phyloP scores from a whole-genome alignment of 768 basidiomycete species.

The Agaricus blazei region DNA sequence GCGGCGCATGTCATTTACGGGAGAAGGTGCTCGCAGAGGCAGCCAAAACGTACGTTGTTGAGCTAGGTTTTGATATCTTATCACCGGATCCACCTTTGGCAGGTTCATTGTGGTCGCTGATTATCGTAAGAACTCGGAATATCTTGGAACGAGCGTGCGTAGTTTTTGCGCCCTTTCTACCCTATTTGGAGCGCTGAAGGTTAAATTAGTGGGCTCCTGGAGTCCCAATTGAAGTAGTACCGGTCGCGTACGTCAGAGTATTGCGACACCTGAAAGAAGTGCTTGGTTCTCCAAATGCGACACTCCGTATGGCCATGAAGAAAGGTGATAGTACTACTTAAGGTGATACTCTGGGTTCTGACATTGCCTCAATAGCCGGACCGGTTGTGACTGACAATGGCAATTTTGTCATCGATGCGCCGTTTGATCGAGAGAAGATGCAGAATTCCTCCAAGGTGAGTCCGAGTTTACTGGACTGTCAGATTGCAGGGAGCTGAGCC shows the following conservation, averaged over 20 bases:
- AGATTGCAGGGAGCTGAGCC: background rate
- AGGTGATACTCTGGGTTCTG: constrained; percentile 2
- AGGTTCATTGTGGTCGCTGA: constrained; percentile 93
- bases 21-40: constrained; percentile 99
- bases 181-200: background rate
- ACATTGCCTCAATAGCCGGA: constrained; percentile 50
- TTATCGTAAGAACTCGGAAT: constrained; percentile 86
- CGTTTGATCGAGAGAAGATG: constrained; percentile 71
- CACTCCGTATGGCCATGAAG: constrained; percentile 89
- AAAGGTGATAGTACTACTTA: constrained; percentile 37
- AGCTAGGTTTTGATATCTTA: background rate
- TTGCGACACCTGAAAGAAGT: constrained; percentile 60
- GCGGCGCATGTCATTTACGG: constrained; percentile 92
- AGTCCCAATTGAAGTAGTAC: constrained; percentile 94
- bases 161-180: background rate
- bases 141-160: constrained; percentile 79
- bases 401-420: constrained; percentile 97
- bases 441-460: constrained; percentile 57
- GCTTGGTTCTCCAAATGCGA: constrained; percentile 63
- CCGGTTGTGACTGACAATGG: constrained; percentile 97
- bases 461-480: background rate
- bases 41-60: constrained; percentile 63
- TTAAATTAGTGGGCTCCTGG: constrained; percentile 69
- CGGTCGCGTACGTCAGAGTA: constrained; percentile 91
- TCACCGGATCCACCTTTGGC: constrained; percentile 1